Evolutionary conservation across 805 yeast species (phyloP).

Genomic region (Nakazawaea holstii): DNA sequence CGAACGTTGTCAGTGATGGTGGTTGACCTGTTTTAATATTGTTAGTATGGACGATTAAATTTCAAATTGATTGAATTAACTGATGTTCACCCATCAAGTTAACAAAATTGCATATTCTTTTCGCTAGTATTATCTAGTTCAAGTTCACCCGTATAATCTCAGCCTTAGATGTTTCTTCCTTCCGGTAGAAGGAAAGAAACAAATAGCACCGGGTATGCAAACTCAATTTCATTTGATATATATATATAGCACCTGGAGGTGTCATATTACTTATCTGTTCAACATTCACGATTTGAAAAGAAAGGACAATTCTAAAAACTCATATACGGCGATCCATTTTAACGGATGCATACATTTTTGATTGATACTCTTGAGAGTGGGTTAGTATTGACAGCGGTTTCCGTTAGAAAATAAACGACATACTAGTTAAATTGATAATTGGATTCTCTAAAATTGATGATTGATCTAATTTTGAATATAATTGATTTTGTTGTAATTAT

Average conservation of each 20-base stretch:
- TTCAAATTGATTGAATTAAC: not conserved
- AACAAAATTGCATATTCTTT: conserved; percentile 28
- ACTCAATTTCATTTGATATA: not conserved
- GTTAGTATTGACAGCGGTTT: not conserved
- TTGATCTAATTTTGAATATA: too few species aligned
- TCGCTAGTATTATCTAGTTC: conserved; percentile 40
- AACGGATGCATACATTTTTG: not conserved
- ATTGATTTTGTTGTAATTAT: too few species aligned
- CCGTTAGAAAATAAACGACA: not conserved
- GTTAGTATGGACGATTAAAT: not conserved
- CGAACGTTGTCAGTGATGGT: conserved; percentile 5
- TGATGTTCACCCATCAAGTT: not conserved
- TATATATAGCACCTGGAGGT: too few species aligned
- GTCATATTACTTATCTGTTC: not conserved
- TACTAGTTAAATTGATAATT: not conserved
- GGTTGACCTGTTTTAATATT: conserved; percentile 10
- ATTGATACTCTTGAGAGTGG: not conserved
- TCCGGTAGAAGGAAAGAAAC: not conserved
- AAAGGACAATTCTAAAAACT: not conserved
- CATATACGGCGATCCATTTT: not conserved
- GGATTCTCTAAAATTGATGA: too few species aligned
- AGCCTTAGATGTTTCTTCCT: conserved; percentile 18
- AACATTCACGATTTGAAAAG: not conserved
- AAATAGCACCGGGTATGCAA: conserved; percentile 24
- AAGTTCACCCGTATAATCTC: conserved; percentile 39